These are phyloP conservation scores for Coelastrella sp. DNA, from an alignment of 139 green algal genomes.

Conservation along the genomic window DNA sequence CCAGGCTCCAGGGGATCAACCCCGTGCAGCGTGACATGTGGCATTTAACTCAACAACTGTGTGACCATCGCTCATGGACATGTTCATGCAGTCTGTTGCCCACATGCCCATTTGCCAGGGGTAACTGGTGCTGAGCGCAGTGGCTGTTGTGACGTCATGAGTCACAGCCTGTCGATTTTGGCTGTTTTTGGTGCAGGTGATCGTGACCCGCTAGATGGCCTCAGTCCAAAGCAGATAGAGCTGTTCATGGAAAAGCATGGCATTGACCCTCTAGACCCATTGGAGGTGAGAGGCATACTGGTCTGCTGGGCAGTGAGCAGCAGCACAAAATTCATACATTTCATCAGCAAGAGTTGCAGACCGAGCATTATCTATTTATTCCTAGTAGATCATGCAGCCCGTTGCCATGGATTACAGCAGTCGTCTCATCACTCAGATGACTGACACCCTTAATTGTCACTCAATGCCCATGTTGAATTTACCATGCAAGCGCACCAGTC, in stretches of 20 bases:
- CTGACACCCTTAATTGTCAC: too few species aligned
- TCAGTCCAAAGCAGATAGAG: constrained; percentile 70
- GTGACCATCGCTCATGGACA: background rate
- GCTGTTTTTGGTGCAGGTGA: constrained; percentile 48
- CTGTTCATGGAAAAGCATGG: constrained; percentile 51
- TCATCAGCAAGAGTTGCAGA: background rate
- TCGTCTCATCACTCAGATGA: too few species aligned
- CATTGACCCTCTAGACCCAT: constrained; percentile 69
- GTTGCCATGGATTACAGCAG: too few species aligned
- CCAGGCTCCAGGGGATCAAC: too few species aligned
- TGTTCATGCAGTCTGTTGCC: background rate
- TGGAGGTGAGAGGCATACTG: constrained; percentile 66
- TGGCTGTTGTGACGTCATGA: background rate
- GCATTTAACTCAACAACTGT: background rate
- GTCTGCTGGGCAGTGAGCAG: constrained; percentile 41
- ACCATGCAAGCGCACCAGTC: too few species aligned
- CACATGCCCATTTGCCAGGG: too few species aligned
- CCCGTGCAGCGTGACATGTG: too few species aligned
- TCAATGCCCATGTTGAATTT: too few species aligned
- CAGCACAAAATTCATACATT: background rate
- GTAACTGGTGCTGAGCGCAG: too few species aligned
- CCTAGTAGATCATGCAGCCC: too few species aligned
- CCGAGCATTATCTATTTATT: too few species aligned
- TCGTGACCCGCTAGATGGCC: constrained; percentile 77
- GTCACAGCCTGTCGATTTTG: background rate